Evolutionary conservation across 1,284 basidiomycete genomes (phyloP), one percentile per base, ranked within the genome.

Genomic region (Rhodotorula sp.): DNA sequence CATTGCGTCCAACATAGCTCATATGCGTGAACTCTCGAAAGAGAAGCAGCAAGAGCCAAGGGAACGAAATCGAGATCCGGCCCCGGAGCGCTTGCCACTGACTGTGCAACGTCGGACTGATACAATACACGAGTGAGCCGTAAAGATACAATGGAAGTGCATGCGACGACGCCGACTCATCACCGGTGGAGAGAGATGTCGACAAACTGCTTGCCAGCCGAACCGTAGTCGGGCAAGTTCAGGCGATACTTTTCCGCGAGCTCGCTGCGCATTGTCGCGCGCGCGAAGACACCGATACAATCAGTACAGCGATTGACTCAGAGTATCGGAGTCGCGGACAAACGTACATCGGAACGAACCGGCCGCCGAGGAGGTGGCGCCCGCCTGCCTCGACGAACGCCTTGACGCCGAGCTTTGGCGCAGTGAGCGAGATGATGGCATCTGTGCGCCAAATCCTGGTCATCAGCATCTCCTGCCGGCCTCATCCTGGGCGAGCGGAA

Each of bases 341-440:
- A 89, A 89, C 16, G 92, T 19, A 63, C 62, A 56, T 54, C 8
- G 62, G 62, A 18, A 63, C 31, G 79, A 99, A 99, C 64, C 95
- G 85, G 0, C 95, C 97, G 3, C 93, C 94, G 3, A 97, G 84
- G 81, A 93, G 97, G 84, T 99, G 97, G 58, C 86, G 84, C 15
- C 94, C 66, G 12, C 74, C 74, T 0, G 26, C 38, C 26, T 74
- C 92, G 38, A 82, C 86, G 81, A 92, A 98, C 14, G 80, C 81
- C 74, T 84, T 85, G 6, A 90, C 89, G 2, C 97, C 97, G 77
- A 89, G 84, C 82, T 99, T 99, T 3, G 97, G 97, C 16, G 92
- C 94, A 0, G 95, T 98, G 76, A 99, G 83, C 77, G 91, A 94
- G 68, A 99, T 82, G 54, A 99, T 83, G 2, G 93, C 90, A 62